Evolutionary conservation across 768 basidiomycete genomes (phyloP), one percentile per base, ranked within the genome.

Genomic region (Suillus hirtellus): DNA sequence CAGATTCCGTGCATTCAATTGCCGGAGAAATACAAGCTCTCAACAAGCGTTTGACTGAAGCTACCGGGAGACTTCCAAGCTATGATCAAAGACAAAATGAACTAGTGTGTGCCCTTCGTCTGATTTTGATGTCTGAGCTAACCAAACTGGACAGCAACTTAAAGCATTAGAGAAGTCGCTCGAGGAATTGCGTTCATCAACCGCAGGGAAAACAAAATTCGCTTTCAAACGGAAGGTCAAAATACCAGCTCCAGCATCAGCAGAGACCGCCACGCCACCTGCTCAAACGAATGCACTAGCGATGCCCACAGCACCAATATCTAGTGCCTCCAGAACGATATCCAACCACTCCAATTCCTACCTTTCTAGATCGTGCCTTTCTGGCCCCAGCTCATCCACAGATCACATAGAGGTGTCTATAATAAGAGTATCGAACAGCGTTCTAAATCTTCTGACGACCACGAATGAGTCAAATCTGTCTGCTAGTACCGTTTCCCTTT

Each of bases 21-120:
- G 76, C 85, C 3, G 64, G 77, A 10, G 83, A 84, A 47, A 72
- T 89, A 21, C 82, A 86, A 4, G 84, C 82, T 64, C 73, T 92
- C 50, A 79, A 84, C 50, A 93, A 88, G 68, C 79, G 78, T 27
- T 79, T 93, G 19, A 78, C 81, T 7, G 89, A 87, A 70, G 90
- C 88, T 6, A 85, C 84, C 10, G 81, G 82, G 8, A 85, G 82
- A 63, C 76, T 94, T 52, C 88, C 91, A 4, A 78, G 82, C 44
- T 92, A 91, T 70, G 90, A 92, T 73, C 91, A 89, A 70, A 82
- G 87, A 60, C 87, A 87, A 69, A 89, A 82, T 70, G 89, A 89
- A 72, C 75, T 78, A 68, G 91, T 92, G 67, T 60, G 86, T 78
- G 31, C 60, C 50, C 24, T 47, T 37, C 21, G n/a, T 44, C 60